Evolutionary conservation across 2,329 filamentous ascomycete genomes (phyloP).

Genomic region (Diaporthe batatas): DNA sequence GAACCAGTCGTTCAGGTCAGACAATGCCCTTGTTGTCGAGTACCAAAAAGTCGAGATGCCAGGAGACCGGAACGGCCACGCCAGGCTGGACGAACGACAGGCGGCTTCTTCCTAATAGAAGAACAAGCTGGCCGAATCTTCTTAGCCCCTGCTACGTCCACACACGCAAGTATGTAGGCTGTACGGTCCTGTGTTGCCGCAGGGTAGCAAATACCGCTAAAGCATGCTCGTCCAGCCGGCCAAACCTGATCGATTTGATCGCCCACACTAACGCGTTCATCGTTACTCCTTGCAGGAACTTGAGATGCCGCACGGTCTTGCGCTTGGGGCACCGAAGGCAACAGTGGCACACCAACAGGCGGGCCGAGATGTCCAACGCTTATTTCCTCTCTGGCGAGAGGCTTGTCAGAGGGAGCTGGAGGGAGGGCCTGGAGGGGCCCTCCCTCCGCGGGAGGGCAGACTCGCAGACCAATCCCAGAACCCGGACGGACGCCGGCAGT

Average conservation of each 20-base stretch:
- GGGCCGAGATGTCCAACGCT: slow-evolving; percentile 8
- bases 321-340: slow-evolving; percentile 7
- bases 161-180: no score
- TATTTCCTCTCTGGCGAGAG: not conserved
- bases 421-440: not conserved
- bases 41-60: not conserved
- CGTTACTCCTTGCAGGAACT: slow-evolving; percentile 7
- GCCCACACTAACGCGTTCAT: not conserved
- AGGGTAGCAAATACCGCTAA: slow-evolving; percentile 4
- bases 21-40: not conserved
- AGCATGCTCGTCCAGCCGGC: not conserved
- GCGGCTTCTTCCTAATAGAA: not conserved
- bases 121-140: not conserved
- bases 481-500: not conserved
- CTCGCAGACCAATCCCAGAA: no score
- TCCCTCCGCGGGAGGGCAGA: no score
- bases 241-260: slow-evolving; percentile 10
- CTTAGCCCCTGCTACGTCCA: not conserved
- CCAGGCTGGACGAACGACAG: not conserved
- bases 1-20: not conserved
- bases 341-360: not conserved
- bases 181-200: not conserved
- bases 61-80: not conserved
- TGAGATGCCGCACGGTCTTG: not conserved
- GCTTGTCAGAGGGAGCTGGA: no score